Conservation (phyloP, 306 rosid genomes). For the Elaeagnus macrophylla region DNA sequence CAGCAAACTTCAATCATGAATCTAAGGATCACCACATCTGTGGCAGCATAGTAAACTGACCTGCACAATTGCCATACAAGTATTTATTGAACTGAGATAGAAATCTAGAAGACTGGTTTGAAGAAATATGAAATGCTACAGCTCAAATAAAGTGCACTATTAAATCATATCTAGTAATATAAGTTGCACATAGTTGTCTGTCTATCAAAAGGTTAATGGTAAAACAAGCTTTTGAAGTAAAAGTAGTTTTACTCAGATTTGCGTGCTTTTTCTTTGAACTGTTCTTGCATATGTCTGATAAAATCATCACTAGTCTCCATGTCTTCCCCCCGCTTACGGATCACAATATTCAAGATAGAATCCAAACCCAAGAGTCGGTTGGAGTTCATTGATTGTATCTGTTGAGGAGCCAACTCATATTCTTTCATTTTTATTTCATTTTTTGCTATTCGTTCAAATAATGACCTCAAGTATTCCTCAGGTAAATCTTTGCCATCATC, state of each 20-base stretch:
- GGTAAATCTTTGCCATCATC: constrained; percentile 98
- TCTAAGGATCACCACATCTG: constrained; percentile 83
- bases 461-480: constrained; percentile 75
- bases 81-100: constrained; percentile 17
- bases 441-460: constrained; percentile 82
- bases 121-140: not conserved
- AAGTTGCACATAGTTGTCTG: not conserved
- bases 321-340: constrained; percentile 62
- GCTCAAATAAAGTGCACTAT: constrained; percentile 2
- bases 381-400: constrained; percentile 66
- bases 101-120: not conserved
- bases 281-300: constrained; percentile 93
- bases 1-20: constrained; percentile 98
- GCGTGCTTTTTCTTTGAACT: constrained; percentile 95
- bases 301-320: constrained; percentile 95
- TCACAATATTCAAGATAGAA: constrained; percentile 82
- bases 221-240: not conserved
- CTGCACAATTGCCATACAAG: constrained; percentile 29
- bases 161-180: not conserved
- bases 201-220: not conserved
- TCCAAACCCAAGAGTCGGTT: constrained; percentile 85
- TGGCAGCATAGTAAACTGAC: constrained; percentile 94
- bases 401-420: constrained; percentile 62
- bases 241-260: constrained; percentile 76
- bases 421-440: constrained; percentile 98